Conservation (phyloP, 164 flowering plant genomes). For the Sedum album region DNA sequence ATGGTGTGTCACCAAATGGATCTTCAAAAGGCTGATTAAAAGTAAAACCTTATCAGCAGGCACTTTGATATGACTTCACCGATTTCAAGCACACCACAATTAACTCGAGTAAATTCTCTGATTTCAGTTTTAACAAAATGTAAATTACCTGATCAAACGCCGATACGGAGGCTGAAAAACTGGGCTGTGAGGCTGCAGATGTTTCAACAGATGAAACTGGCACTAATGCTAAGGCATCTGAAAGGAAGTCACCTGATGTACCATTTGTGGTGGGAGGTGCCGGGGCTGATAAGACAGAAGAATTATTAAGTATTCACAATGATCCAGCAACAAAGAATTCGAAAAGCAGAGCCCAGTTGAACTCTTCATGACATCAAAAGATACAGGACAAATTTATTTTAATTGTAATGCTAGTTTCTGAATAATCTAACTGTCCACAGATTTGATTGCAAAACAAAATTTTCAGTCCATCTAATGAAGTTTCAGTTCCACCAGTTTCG, state of each 20-base stretch:
- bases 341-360: not conserved
- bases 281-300: slow-evolving; percentile 20
- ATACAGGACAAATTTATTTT: not conserved
- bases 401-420: not conserved
- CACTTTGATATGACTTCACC: not conserved
- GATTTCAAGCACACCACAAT: not conserved
- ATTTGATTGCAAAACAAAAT: not conserved
- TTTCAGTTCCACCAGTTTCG: not conserved
- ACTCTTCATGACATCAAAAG: not conserved
- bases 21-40: slow-evolving; percentile 63
- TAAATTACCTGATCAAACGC: slow-evolving; percentile 45
- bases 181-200: slow-evolving; percentile 28
- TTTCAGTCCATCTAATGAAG: not conserved
- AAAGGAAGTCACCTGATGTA: slow-evolving; percentile 60
- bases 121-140: not conserved
- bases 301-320: too few species aligned
- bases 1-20: slow-evolving; percentile 94
- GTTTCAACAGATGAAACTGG: slow-evolving; percentile 29
- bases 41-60: not conserved
- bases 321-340: not conserved
- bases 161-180: slow-evolving; percentile 23
- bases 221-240: slow-evolving; percentile 46
- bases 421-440: not conserved
- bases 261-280: slow-evolving; percentile 30
- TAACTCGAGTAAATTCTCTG: not conserved